Base-by-base conservation (phyloP, 2,329 filamentous ascomycete species). In the Didymella pomorum region DNA sequence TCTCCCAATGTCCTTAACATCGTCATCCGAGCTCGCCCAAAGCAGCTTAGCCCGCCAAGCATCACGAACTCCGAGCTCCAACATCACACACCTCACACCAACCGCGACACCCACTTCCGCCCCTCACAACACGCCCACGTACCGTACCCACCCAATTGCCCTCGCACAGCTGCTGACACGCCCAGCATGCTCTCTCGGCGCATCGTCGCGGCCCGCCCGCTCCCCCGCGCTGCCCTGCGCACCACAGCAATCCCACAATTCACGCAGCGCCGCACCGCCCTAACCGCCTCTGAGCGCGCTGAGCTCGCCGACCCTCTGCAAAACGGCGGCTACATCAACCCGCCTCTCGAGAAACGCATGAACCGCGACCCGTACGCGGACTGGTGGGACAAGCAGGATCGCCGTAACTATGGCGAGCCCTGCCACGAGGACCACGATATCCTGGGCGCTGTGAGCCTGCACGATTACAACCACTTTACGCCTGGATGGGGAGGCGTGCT, bases 301-400 rank as follows among this genome's bases (percentile, higher is more conserved):
- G 86, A 89, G 28, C 82, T 84, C 46, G 62, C 66, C 42, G 73
- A 75, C 61, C 89, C 89, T 21, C 81, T 79, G 63, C 87, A 93
- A 90, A 96, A 93, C 79, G 92, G 91, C 73, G 90, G 89, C 78
- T 95, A 92, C 78, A 85, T 91, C 74, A 92, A 93, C 80, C 90
- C 91, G 58, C 87, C 88, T 14, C 80, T 84, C 53, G 82, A 94
- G 79, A 97, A 97, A 84, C 90, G 94, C 69, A 89, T 93, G 78
- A 91, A 92, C 81, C 92, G 95, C 76, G 95, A 98, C 79, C 95
- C 96, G 33, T 87, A 98, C 77, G 94, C 80, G 75, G 89, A 92
- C 75, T 99, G 93, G 92, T 98, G 93, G 92, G 94, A 99, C 80
- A 90, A 93, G 79, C 95, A 99, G 81, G 95, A 98, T 79, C 89